These are phyloP conservation scores for Diaporthe sp. DNA, from an alignment of 2,329 filamentous ascomycete genomes.

Conservation along the genomic window DNA sequence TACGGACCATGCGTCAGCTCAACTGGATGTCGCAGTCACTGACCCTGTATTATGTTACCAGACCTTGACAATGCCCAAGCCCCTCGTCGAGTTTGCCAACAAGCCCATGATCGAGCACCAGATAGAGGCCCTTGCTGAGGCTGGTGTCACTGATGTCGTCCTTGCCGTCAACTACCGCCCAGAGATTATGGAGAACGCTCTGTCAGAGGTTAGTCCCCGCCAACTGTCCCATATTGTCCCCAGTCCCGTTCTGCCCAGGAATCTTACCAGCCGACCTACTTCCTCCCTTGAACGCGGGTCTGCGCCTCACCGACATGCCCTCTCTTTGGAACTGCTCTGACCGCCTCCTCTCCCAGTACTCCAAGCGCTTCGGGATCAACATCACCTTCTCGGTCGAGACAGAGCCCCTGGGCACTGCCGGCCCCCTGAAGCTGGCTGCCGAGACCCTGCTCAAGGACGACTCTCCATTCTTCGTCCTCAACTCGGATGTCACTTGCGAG, in stretches of 20 bases:
- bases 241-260: neutral
- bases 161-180: conserved; percentile 98
- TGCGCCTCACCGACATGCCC: neutral
- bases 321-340: neutral
- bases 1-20: neutral
- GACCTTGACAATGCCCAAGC: conserved; percentile 97
- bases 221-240: neutral
- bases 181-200: conserved; percentile 94
- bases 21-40: conserved; percentile 1
- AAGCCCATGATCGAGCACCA: conserved; percentile 99
- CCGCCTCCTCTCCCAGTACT: conserved; percentile 71
- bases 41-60: conserved; percentile 55
- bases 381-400: conserved; percentile 98
- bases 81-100: conserved; percentile 98
- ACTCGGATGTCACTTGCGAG: conserved; percentile 98
- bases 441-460: conserved; percentile 93
- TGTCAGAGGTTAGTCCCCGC: conserved; percentile 76
- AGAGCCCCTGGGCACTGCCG: conserved; percentile 94
- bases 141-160: conserved; percentile 97
- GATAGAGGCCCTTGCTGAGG: conserved; percentile 92
- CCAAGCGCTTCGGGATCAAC: conserved; percentile 91
- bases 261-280: neutral
- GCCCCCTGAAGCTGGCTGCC: conserved; percentile 95
- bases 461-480: conserved; percentile 96
- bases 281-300: neutral